phyloP scores from a whole-genome alignment of 2,329 filamentous ascomycete species.

The Xylaria sp. region DNA sequence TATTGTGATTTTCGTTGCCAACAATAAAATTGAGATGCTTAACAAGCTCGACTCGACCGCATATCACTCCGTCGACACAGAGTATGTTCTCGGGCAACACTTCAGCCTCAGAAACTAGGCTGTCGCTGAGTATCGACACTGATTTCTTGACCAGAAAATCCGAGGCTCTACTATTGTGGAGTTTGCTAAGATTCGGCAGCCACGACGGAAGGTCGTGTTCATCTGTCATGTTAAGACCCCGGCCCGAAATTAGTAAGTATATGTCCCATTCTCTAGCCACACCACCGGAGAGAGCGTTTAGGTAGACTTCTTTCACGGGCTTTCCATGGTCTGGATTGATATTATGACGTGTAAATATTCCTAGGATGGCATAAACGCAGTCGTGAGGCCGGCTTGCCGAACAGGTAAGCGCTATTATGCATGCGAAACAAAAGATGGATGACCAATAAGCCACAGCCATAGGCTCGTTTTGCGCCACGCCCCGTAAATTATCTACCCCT shows the following conservation, averaged over 20 bases:
- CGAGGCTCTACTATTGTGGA: not conserved
- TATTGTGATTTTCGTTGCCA: not conserved
- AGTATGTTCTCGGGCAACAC: not conserved
- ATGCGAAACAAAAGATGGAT: not conserved
- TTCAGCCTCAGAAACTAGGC: not conserved
- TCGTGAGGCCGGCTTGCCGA: conserved; percentile 6
- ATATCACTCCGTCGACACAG: not conserved
- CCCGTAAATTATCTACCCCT: not conserved
- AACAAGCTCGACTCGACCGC: not conserved
- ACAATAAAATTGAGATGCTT: not conserved
- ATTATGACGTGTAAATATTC: not conserved
- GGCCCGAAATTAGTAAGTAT: not conserved
- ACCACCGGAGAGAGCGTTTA: not conserved
- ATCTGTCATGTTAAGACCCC: not conserved
- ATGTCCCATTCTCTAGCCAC: not conserved
- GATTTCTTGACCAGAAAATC: too few species aligned
- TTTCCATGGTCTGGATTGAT: not conserved
- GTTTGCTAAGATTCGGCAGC: not conserved
- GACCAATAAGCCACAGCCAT: too few species aligned
- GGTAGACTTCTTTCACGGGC: not conserved
- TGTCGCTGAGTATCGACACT: not conserved
- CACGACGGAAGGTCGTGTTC: not conserved
- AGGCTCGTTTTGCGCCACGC: too few species aligned
- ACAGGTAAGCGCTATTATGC: not conserved
- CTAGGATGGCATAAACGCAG: not conserved